A percentile compares a stretch with the other conserved stretches of the same genome.
Evolutionary conservation across 371 early-diverging fungal genomes (phyloP).

Genomic region (Rhizopus arrhizus): DNA sequence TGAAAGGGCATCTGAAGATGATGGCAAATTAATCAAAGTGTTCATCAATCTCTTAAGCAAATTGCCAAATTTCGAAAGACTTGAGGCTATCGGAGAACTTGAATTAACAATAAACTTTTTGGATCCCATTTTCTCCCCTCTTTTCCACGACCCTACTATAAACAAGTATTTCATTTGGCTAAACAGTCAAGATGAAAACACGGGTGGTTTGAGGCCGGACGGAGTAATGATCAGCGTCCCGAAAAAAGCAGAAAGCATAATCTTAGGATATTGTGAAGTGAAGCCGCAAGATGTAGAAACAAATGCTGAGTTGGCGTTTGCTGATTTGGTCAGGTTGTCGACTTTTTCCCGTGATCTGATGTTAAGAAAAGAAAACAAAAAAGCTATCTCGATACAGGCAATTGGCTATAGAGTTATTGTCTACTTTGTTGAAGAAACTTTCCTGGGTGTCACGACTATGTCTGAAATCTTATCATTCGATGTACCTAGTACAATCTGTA

Average conservation of each 20-base stretch:
- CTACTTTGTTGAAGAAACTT: conserved; percentile 17
- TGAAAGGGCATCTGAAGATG: conserved; percentile 2
- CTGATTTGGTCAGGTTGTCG: conserved; percentile 14
- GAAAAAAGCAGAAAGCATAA: conserved; percentile 16
- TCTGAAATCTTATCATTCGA: conserved; percentile 15
- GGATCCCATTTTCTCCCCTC: conserved; percentile 10
- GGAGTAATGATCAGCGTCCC: conserved; percentile 4
- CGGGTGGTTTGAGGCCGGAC: conserved; percentile 4
- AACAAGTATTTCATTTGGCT: conserved; percentile 17
- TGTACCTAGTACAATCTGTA: conserved; percentile 13
- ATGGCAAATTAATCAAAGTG: conserved; percentile 2
- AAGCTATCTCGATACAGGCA: conserved; percentile 16
- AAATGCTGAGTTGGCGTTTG: conserved; percentile 10
- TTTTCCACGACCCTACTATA: conserved; percentile 8
- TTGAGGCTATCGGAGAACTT: conserved; percentile 4
- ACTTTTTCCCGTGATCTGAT: conserved; percentile 17
- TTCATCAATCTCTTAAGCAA: conserved; percentile 2
- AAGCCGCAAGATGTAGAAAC: conserved; percentile 5
- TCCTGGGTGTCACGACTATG: conserved; percentile 16
- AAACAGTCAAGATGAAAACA: conserved; percentile 14
- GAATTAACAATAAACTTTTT: conserved; percentile 5
- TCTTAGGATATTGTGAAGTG: conserved; percentile 13
- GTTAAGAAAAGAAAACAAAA: conserved; percentile 19
- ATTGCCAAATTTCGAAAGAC: conserved; percentile 9
- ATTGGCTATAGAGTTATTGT: conserved; percentile 12